A percentile compares a stretch with the other conserved stretches of the same genome.
Evolutionary conservation across 768 basidiomycete species (phyloP).

Genomic region (Lactarius trivialis): DNA sequence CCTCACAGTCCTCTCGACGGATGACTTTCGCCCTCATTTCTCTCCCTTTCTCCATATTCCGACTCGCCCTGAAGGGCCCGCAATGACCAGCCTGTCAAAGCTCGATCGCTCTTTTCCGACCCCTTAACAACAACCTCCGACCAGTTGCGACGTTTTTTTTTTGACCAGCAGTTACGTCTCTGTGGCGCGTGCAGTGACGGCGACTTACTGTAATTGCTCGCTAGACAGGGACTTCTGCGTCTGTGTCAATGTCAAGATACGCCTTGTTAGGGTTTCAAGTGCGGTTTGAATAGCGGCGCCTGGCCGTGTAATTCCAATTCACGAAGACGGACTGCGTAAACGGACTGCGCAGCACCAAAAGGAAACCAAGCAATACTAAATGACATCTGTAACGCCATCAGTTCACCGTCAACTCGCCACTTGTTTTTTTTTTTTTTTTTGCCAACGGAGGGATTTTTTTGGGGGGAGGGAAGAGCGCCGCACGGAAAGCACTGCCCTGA

Average conservation of each 20-base stretch:
- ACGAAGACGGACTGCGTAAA: not conserved
- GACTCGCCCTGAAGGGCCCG: too few species aligned
- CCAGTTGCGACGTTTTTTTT: not conserved
- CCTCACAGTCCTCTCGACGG: not conserved
- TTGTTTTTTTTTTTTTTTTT: too few species aligned
- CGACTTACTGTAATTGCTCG: not conserved
- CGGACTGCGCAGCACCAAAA: not conserved
- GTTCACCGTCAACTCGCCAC: not conserved
- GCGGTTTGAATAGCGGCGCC: not conserved
- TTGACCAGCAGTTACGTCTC: not conserved
- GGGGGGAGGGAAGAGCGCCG: not conserved
- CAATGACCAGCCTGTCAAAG: too few species aligned
- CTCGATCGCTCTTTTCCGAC: not conserved
- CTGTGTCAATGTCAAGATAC: not conserved
- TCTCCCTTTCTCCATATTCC: not conserved
- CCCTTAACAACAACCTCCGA: not conserved
- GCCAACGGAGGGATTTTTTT: not conserved
- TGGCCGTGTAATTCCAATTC: not conserved
- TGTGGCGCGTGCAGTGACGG: not conserved
- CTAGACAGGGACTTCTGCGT: not conserved
- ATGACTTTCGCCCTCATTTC: not conserved
- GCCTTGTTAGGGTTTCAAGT: not conserved
- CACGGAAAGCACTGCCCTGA: not conserved
- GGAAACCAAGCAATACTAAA: too few species aligned
- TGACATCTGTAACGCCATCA: not conserved